These are phyloP conservation scores for Cercis canadensis DNA, from an alignment of 306 rosid genomes.

Conservation along the genomic window DNA sequence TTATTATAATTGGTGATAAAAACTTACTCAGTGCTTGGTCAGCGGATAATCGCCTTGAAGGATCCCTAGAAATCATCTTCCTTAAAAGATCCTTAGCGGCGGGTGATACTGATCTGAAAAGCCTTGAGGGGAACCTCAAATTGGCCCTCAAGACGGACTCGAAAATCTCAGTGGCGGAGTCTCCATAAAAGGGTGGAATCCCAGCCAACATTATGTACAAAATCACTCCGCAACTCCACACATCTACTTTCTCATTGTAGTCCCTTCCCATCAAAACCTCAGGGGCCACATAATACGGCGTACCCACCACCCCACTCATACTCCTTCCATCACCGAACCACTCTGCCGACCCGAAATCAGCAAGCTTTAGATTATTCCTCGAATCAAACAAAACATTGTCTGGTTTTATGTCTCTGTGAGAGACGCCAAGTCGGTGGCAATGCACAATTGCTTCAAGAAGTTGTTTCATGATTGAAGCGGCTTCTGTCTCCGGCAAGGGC, in stretches of 20 bases:
- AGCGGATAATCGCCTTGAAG: slow-evolving; percentile 60
- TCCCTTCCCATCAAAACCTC: slow-evolving; percentile 69
- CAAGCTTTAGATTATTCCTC: slow-evolving; percentile 55
- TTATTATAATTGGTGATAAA: no score
- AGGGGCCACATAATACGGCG: slow-evolving; percentile 82
- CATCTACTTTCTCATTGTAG: slow-evolving; percentile 67
- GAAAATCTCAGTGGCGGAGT: slow-evolving; percentile 60
- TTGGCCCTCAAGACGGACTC: slow-evolving; percentile 71
- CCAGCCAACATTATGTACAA: slow-evolving; percentile 75
- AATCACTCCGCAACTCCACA: slow-evolving; percentile 79
- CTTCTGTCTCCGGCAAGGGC: slow-evolving; percentile 52
- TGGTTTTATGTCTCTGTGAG: slow-evolving; percentile 80
- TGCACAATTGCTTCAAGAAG: slow-evolving; percentile 64
- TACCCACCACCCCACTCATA: slow-evolving; percentile 71
- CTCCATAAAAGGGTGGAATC: slow-evolving; percentile 79
- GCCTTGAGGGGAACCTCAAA: slow-evolving; percentile 70
- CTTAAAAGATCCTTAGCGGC: slow-evolving; percentile 75
- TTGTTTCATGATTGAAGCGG: slow-evolving; percentile 51
- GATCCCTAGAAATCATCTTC: slow-evolving; percentile 79
- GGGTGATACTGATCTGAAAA: slow-evolving; percentile 66
- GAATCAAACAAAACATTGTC: slow-evolving; percentile 73
- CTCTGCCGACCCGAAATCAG: slow-evolving; percentile 87
- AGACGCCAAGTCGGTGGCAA: slow-evolving; percentile 67
- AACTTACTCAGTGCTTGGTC: slow-evolving; percentile 77
- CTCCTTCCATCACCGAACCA: slow-evolving; percentile 57